Percentiles rank a stretch among this genome's conserved stretches.
These are phyloP conservation scores for Boechera retrofracta DNA, from an alignment of 345 rosid species.

Conservation along the genomic window DNA sequence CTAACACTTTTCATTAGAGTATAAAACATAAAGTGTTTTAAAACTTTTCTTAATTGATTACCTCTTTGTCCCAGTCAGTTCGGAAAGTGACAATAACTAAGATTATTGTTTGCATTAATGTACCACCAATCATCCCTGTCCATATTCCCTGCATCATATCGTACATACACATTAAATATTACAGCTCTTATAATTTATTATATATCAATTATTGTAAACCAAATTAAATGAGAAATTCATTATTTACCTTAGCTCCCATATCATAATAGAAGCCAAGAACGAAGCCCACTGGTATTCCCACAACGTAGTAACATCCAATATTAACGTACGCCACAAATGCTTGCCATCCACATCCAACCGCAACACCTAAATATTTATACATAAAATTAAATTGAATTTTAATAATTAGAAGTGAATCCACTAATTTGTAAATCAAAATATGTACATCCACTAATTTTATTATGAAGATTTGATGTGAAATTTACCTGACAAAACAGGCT, in stretches of 20 bases:
- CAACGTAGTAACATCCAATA: constrained; percentile 70
- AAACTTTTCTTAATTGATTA: not conserved
- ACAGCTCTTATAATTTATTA: not conserved
- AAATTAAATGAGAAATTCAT: not conserved
- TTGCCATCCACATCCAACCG: constrained; percentile 90
- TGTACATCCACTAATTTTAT: not conserved
- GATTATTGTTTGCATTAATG: constrained; percentile 60
- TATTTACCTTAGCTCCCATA: constrained; percentile 62
- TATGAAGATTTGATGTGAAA: not conserved
- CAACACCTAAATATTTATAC: constrained; percentile 56
- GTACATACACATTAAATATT: constrained; percentile 21
- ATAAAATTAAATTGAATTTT: not conserved
- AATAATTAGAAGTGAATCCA: no score
- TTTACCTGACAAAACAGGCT: constrained; percentile 73
- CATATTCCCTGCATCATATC: constrained; percentile 58
- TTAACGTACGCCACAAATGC: constrained; percentile 85
- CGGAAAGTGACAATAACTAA: constrained; percentile 53
- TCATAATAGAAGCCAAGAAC: constrained; percentile 63
- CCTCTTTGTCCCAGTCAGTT: constrained; percentile 75
- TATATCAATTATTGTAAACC: not conserved
- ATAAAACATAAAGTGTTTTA: not conserved
- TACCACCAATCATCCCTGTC: constrained; percentile 76
- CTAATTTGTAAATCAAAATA: no score
- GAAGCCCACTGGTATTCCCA: constrained; percentile 67
- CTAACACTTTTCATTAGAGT: not conserved